These are phyloP conservation scores for Silene uniflora DNA, from an alignment of 148 eudicot species.

Conservation along the genomic window DNA sequence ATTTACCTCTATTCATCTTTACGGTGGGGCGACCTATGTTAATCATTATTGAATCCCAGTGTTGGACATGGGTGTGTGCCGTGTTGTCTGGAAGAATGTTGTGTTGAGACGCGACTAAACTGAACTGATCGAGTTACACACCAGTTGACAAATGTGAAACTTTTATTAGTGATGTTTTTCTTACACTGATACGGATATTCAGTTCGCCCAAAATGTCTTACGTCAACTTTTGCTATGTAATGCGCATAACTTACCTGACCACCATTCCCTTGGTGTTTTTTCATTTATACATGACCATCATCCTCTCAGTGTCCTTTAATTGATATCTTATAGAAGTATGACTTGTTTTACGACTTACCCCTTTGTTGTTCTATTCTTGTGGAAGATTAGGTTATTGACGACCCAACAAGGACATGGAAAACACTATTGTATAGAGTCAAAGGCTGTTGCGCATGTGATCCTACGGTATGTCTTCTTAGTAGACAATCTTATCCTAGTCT, in stretches of 20 bases:
- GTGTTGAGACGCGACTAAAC: no score
- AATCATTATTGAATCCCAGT: no score
- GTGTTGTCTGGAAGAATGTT: no score
- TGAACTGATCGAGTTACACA: no score
- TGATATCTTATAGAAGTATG: no score
- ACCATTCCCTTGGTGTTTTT: neutral
- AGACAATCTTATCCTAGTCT: neutral
- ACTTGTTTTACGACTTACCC: neutral
- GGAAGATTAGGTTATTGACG: conserved; percentile 23
- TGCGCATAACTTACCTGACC: no score
- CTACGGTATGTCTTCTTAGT: conserved; percentile 37
- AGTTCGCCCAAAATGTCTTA: neutral
- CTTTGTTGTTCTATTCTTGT: neutral
- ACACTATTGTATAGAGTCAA: conserved; percentile 39
- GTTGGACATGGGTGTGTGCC: no score
- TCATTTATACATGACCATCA: neutral
- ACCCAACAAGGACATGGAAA: conserved; percentile 34
- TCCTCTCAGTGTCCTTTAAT: neutral
- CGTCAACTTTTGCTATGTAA: neutral
- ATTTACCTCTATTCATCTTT: no score
- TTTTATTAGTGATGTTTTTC: no score
- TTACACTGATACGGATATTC: neutral
- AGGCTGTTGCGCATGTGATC: conserved; percentile 37
- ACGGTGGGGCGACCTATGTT: no score
- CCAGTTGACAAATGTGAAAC: no score